Base-by-base conservation (phyloP, 208 protist species). In the Leishmania guyanensis region DNA sequence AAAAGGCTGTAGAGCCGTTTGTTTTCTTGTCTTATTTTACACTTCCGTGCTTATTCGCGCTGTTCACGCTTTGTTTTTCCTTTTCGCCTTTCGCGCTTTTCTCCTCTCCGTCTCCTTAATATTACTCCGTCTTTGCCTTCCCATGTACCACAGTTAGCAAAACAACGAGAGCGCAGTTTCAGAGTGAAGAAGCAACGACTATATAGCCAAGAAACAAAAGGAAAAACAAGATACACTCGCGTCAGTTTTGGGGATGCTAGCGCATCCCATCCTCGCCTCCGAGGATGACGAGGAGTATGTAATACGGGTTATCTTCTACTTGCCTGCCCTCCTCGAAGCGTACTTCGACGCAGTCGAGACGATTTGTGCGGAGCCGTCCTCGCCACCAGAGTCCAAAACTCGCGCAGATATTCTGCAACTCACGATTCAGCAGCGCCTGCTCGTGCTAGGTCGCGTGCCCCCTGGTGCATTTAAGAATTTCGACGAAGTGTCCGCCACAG, bases 211-310 rank as follows among this genome's bases (percentile, higher is more conserved):
- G n/a, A 48, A n/a, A 2, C 12, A 51, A 26, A 46, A 29, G 22
- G 0, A 5, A 53, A 20, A 20, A 10, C 33, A 16, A 5, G 10
- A 26, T 20, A 26, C 43, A n/a, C 26, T 10, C 8, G 9, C 29
- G 1, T 1, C 17, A 50, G 58, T 1, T 14, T 10, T 39, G 69
- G 62, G 78, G 65, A 96, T 95, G 89, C 79, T 96, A 29, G 90
- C 93, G 22, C 94, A 97, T 82, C 94, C 94, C 39, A 93, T 97
- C 78, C 86, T 97, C 60, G 93, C 94, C n/a, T 91, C 91, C 5
- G 90, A 96, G 82, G 93, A 97, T 86, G 94, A 97, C 78, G 89
- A 92, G 75, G 87, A 95, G 33, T 96, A 93, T 71, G 89, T 97
- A 6, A 85, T 91, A 39, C 79, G 89, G 2, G 93, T 89, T 29